Percentiles rank a stretch among this genome's conserved stretches.
phyloP scores from a whole-genome alignment of 2,329 filamentous ascomycete species.

The Aureobasidium lini region DNA sequence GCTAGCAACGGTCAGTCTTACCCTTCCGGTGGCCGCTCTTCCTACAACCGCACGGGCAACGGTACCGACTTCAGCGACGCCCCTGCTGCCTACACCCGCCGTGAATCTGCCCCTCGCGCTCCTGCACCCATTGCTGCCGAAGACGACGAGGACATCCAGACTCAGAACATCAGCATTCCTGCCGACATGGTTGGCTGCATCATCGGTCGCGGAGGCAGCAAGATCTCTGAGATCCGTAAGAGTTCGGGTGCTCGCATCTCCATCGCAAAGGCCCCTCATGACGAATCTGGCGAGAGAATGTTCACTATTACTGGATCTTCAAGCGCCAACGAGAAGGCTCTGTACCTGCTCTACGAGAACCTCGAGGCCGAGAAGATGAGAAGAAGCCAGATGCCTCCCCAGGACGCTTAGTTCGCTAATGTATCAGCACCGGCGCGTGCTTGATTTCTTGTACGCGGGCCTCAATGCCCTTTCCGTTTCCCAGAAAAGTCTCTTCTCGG shows the following conservation, averaged over 20 bases:
- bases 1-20: constrained; percentile 48
- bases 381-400: constrained; percentile 64
- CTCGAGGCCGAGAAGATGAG: constrained; percentile 98
- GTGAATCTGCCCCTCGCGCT: constrained; percentile 68
- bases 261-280: constrained; percentile 93
- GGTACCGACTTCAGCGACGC: constrained; percentile 95
- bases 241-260: constrained; percentile 94
- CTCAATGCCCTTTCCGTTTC: neutral
- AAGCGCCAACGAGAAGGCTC: constrained; percentile 86
- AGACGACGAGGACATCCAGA: constrained; percentile 95
- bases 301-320: constrained; percentile 98
- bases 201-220: constrained; percentile 87
- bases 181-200: constrained; percentile 99
- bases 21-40: constrained; percentile 34
- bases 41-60: constrained; percentile 84
- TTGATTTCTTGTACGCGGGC: neutral
- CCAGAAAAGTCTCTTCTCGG: neutral
- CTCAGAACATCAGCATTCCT: constrained; percentile 98
- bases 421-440: neutral
- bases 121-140: constrained; percentile 79
- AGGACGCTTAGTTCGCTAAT: constrained; percentile 15
- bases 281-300: constrained; percentile 97
- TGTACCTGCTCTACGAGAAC: constrained; percentile 97
- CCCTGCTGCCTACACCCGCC: constrained; percentile 61
- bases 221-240: constrained; percentile 98